These are phyloP conservation scores for Punica granatum DNA, from an alignment of 345 rosid species.

Conservation along the genomic window DNA sequence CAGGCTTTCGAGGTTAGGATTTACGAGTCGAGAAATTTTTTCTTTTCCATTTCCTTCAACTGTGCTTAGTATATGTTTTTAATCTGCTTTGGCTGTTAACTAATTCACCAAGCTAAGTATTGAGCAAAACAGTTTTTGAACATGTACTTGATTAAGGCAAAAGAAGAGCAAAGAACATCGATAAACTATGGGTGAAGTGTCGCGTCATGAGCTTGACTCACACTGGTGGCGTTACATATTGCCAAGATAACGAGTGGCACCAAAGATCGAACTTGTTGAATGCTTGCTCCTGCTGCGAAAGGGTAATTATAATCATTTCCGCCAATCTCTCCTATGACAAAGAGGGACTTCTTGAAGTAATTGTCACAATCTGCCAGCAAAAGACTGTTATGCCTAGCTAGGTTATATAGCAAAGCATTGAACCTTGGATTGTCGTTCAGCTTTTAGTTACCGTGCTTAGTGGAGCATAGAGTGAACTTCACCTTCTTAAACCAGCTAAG, in stretches of 20 bases:
- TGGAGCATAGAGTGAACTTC: constrained; percentile 40
- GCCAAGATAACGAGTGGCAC: constrained; percentile 46
- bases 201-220: not conserved
- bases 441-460: constrained; percentile 24
- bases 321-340: constrained; percentile 63
- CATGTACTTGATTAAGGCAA: no score
- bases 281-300: constrained; percentile 30
- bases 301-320: constrained; percentile 64
- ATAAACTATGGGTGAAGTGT: no score
- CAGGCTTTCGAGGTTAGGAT: no score
- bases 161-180: no score
- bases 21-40: no score
- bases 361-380: constrained; percentile 29
- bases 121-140: no score
- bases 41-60: no score
- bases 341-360: constrained; percentile 48
- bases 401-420: not conserved
- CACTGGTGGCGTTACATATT: constrained; percentile 23
- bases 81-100: no score
- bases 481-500: constrained; percentile 56
- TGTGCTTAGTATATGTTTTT: no score
- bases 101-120: no score
- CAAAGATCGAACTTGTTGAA: constrained; percentile 21
- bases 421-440: not conserved
- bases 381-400: not conserved